Evolutionary conservation across 371 early-diverging fungal species (phyloP).

Genomic region (Apophysomyces elegans): DNA sequence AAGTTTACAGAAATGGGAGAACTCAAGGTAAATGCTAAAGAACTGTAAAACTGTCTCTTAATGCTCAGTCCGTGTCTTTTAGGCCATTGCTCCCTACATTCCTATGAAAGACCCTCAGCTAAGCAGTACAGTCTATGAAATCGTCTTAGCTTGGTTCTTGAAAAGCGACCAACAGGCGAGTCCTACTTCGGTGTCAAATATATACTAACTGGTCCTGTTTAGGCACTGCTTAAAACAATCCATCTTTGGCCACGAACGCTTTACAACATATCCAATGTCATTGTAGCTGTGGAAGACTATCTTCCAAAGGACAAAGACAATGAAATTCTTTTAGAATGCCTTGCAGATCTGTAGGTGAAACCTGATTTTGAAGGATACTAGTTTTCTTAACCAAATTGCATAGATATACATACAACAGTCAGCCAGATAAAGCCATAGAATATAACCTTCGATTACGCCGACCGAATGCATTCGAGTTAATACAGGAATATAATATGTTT

Average conservation of each 20-base stretch:
- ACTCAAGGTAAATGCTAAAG: constrained; percentile 52
- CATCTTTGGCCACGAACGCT: constrained; percentile 78
- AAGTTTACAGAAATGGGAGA: constrained; percentile 78
- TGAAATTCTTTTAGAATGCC: constrained; percentile 65
- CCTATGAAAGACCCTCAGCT: constrained; percentile 83
- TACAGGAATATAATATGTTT: constrained; percentile 81
- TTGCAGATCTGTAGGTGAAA: constrained; percentile 77
- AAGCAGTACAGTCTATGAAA: constrained; percentile 83
- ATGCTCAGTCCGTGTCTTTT: constrained; percentile 3
- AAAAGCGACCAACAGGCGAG: constrained; percentile 65
- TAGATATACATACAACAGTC: constrained; percentile 70
- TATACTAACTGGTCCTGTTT: neutral
- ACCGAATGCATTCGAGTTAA: constrained; percentile 75
- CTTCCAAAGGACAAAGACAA: constrained; percentile 59
- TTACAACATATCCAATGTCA: constrained; percentile 75
- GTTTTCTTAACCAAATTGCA: constrained; percentile 3
- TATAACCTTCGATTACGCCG: constrained; percentile 76
- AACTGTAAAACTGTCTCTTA: neutral
- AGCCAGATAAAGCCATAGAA: constrained; percentile 81
- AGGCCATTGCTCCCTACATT: constrained; percentile 76
- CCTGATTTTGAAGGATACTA: neutral
- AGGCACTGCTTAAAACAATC: constrained; percentile 65
- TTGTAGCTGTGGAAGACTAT: constrained; percentile 76
- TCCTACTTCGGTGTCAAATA: neutral
- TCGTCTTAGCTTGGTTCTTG: constrained; percentile 76